A percentile compares a stretch with the other conserved stretches of the same genome.
Conservation (phyloP, 257 asterid genomes). For the Penstemon eatonii region DNA sequence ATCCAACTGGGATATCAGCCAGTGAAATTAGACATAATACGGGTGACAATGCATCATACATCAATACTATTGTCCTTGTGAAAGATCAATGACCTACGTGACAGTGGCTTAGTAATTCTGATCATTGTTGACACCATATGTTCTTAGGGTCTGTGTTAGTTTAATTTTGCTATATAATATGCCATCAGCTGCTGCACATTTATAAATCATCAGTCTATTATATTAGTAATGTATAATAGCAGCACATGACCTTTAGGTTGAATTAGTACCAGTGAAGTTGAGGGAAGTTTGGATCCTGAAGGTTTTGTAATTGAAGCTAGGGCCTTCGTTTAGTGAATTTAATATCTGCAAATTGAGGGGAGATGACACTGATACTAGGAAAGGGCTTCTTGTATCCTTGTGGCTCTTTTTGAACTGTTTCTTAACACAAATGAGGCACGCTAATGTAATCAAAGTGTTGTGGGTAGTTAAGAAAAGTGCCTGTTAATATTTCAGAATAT, state of each 20-base stretch:
- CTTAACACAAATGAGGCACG: not conserved
- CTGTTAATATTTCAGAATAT: not conserved
- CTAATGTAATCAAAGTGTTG: slow-evolving; percentile 13
- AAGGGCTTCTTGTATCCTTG: not conserved
- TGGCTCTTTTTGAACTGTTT: slow-evolving; percentile 1
- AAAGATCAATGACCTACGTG: slow-evolving; percentile 1
- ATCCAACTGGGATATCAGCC: too few relatives aligned
- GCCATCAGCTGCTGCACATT: not conserved
- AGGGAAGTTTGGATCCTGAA: not conserved
- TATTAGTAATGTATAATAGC: too few relatives aligned
- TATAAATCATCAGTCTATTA: not conserved
- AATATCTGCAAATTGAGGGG: not conserved
- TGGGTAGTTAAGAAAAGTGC: slow-evolving; percentile 4
- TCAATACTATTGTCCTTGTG: not conserved
- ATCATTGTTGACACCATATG: slow-evolving; percentile 8
- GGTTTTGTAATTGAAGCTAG: slow-evolving; percentile 4
- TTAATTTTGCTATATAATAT: slow-evolving; percentile 1
- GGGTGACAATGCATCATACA: not conserved
- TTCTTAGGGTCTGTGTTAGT: slow-evolving; percentile 10
- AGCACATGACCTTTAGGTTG: slow-evolving; percentile 4
- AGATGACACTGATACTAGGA: not conserved
- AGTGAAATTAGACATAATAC: too few relatives aligned
- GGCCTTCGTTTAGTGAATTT: not conserved
- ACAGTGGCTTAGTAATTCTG: slow-evolving; percentile 3
- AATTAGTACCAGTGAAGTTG: not conserved